Evolutionary conservation across 352 stramenopile genomes (phyloP).

Genomic region (Pythium rhizo-oryzae): DNA sequence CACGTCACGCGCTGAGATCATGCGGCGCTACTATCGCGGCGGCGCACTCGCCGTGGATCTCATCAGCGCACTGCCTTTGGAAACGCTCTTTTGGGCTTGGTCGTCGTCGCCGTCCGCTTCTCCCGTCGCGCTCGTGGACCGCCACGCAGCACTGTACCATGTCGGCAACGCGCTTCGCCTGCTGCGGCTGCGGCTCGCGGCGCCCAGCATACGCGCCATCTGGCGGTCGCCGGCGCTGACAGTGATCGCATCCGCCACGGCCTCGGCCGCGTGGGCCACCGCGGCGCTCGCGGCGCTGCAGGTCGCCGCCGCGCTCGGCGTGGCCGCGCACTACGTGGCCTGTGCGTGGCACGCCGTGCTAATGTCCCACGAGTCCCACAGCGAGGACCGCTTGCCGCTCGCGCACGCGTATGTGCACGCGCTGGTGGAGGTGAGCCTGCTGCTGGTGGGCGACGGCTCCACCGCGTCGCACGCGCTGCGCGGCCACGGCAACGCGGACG

Average conservation of each 20-base stretch:
- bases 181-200: conserved; percentile 6
- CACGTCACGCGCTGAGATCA: neutral
- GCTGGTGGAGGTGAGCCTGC: conserved; percentile 9
- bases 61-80: conserved; percentile 4
- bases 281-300: neutral
- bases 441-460: conserved; percentile 12
- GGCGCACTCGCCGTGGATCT: conserved; percentile 3
- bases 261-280: too few species aligned
- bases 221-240: neutral
- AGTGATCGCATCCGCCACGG: too few species aligned
- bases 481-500: neutral
- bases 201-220: neutral
- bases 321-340: conserved; percentile 14
- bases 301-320: neutral
- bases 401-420: conserved; percentile 6
- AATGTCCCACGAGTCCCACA: neutral
- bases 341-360: conserved; percentile 14
- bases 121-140: neutral
- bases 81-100: neutral
- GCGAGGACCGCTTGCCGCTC: neutral
- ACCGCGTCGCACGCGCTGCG: neutral
- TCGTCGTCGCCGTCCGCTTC: neutral
- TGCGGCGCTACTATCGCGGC: neutral
- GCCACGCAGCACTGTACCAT: conserved; percentile 5
- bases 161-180: conserved; percentile 8